Evolutionary conservation across 2,329 filamentous ascomycete species (phyloP).

Genomic region (Neonectria neomacrospora): DNA sequence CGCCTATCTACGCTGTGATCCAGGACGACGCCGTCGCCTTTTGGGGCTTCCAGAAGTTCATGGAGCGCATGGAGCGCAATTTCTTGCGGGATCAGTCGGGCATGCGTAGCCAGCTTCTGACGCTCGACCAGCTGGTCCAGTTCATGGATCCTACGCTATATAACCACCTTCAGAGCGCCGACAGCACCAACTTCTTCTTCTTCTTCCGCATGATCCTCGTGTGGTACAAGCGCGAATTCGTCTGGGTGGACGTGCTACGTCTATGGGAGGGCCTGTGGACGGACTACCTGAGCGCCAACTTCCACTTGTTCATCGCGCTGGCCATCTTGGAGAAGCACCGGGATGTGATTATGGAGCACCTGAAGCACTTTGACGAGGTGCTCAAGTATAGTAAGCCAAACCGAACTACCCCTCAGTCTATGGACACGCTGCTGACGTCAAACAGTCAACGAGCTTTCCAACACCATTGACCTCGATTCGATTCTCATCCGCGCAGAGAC

Average conservation of each 20-base stretch:
- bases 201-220: slow-evolving; percentile 99
- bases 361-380: slow-evolving; percentile 95
- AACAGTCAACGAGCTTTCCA: slow-evolving; percentile 91
- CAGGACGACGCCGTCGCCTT: slow-evolving; percentile 98
- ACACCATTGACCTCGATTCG: slow-evolving; percentile 88
- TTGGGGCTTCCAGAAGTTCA: slow-evolving; percentile 95
- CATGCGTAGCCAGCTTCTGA: slow-evolving; percentile 91
- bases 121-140: slow-evolving; percentile 93
- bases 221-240: slow-evolving; percentile 98
- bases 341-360: slow-evolving; percentile 94
- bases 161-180: slow-evolving; percentile 85
- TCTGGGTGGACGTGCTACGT: slow-evolving; percentile 85
- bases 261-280: slow-evolving; percentile 97
- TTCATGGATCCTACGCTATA: slow-evolving; percentile 97
- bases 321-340: slow-evolving; percentile 96
- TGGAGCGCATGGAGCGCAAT: slow-evolving; percentile 98
- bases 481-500: slow-evolving; percentile 89
- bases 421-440: slow-evolving; percentile 29
- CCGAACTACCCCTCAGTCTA: neutral
- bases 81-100: slow-evolving; percentile 95
- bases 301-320: slow-evolving; percentile 93
- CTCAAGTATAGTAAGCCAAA: slow-evolving; percentile 84
- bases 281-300: slow-evolving; percentile 87
- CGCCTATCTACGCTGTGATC: slow-evolving; percentile 95
- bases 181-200: slow-evolving; percentile 99